Percentiles rank a stretch among this genome's conserved stretches.
phyloP scores from a whole-genome alignment of 1,284 basidiomycete genomes.

The Pascua sp. region DNA sequence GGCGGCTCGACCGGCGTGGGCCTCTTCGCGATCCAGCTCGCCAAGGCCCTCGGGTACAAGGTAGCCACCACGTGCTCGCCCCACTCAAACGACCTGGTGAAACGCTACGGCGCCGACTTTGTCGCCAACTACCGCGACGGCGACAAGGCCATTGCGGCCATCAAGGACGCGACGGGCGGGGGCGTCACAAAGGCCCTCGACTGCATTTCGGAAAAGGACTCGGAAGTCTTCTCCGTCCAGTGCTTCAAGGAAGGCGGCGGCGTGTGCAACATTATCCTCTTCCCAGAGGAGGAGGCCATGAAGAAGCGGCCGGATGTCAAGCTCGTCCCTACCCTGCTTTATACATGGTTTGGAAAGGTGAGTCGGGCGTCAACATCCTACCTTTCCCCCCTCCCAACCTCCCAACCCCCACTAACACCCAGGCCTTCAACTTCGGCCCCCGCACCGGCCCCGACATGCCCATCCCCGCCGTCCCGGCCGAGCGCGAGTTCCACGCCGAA shows the following conservation, averaged over 20 bases:
- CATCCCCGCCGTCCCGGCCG: constrained; percentile 22
- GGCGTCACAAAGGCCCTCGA: constrained; percentile 34
- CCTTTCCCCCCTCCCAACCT: not conserved
- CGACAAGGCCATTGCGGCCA: constrained; percentile 21
- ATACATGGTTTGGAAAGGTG: constrained; percentile 30
- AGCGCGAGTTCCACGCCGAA: constrained; percentile 28
- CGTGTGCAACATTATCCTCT: constrained; percentile 32
- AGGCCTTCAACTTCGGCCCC: constrained; percentile 34
- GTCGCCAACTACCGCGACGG: constrained; percentile 32
- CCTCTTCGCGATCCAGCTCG: constrained; percentile 53
- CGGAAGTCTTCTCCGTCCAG: constrained; percentile 26
- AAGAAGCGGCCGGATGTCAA: constrained; percentile 28
- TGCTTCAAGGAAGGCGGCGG: constrained; percentile 28
- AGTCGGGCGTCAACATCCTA: not conserved
- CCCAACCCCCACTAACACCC: not conserved
- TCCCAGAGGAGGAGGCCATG: constrained; percentile 16
- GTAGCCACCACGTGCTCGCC: constrained; percentile 51
- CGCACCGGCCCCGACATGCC: constrained; percentile 12
- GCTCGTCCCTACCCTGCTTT: constrained; percentile 30
- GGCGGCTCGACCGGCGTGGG: constrained; percentile 53
- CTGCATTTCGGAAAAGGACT: constrained; percentile 34
- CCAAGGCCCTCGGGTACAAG: constrained; percentile 51
- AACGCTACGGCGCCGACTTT: constrained; percentile 52
- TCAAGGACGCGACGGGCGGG: constrained; percentile 35
- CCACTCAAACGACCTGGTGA: constrained; percentile 49